Evolutionary conservation across 2,329 filamentous ascomycete genomes (phyloP), one percentile per base, ranked within the genome.

Genomic region (Drechslerella dactyloides): DNA sequence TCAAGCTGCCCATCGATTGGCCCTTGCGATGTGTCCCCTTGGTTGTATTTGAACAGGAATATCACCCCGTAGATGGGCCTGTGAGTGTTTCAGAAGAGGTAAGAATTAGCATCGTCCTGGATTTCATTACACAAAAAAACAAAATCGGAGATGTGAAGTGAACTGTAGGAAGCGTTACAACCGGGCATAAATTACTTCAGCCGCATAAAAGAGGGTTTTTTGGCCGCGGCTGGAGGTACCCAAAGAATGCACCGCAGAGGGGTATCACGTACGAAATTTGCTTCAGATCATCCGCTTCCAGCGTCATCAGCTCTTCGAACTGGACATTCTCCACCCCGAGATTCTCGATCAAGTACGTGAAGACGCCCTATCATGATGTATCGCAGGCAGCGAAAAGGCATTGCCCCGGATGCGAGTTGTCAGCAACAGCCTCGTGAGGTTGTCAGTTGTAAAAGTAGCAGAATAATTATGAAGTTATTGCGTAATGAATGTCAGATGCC

Each of bases 41-140:
- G 86, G 90, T n/a, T n/a, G 81, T 90, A 99, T 82, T 97, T 97
- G 87, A 99, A 99, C 80, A 99, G 90, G 81, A 99, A 99, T 78
- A 99, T 97, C 76, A 99, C 91, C 77, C 94, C 94, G 82, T 96
- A 96, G 59, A 96, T 84, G 17, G 90, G 90, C 76, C 89, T 87
- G 63, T 40, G 48, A 50, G 27, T 55, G 42, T 72, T 64, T 60
- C 50, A 59, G 50, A 56, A 70, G 72, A 57, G 48, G 52, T 54
- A 55, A 68, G 56, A 66, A 73, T 66, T 40, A 68, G 69, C 69
- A 62, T 58, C 21, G 62, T 57, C 62, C 54, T 51, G 21, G 10
- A 46, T 58, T 60, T 62, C 35, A 59, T 61, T 35, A 57, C 33
- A 37, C 33, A 21, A 17, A 30, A 48, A 8, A 5, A 33, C 4